A percentile compares a stretch with the other conserved stretches of the same genome.
Evolutionary conservation across 257 asterid genomes (phyloP).

Genomic region (Henckelia pumila): DNA sequence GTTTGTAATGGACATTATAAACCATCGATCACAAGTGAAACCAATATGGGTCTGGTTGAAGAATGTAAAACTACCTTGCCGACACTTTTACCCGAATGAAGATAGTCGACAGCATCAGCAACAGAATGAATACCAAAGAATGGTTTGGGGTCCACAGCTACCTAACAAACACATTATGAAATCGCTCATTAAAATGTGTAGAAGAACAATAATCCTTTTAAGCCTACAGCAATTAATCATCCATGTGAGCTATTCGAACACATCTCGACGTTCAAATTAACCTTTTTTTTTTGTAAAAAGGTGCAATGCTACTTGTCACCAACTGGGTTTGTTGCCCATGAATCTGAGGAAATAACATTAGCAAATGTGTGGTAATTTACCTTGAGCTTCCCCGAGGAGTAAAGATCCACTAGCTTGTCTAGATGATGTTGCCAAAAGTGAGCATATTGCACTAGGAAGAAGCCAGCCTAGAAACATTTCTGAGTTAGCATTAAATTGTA

Average conservation of each 20-base stretch:
- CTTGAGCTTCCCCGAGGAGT: slow-evolving; percentile 73
- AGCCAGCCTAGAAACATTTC: slow-evolving; percentile 65
- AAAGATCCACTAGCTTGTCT: slow-evolving; percentile 62
- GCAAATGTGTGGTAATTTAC: slow-evolving; percentile 30
- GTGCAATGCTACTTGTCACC: not conserved
- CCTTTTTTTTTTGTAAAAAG: not conserved
- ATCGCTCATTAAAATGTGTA: not conserved
- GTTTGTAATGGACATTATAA: not conserved
- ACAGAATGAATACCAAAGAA: slow-evolving; percentile 73
- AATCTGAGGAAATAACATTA: not conserved
- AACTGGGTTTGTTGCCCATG: not conserved
- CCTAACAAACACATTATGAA: slow-evolving; percentile 35
- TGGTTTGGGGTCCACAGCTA: slow-evolving; percentile 67
- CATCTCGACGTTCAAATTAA: not conserved
- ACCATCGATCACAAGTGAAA: not conserved
- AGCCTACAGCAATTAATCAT: not conserved
- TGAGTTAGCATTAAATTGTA: slow-evolving; percentile 19
- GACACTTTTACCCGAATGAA: slow-evolving; percentile 86
- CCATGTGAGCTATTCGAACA: not conserved
- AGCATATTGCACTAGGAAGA: slow-evolving; percentile 82
- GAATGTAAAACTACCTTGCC: slow-evolving; percentile 69
- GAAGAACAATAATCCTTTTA: not conserved
- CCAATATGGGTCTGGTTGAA: not conserved
- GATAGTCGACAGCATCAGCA: slow-evolving; percentile 89
- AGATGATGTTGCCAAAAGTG: slow-evolving; percentile 84